Conservation (phyloP, 2,329 filamentous ascomycete genomes). For the Thielaviopsis cerberus region DNA sequence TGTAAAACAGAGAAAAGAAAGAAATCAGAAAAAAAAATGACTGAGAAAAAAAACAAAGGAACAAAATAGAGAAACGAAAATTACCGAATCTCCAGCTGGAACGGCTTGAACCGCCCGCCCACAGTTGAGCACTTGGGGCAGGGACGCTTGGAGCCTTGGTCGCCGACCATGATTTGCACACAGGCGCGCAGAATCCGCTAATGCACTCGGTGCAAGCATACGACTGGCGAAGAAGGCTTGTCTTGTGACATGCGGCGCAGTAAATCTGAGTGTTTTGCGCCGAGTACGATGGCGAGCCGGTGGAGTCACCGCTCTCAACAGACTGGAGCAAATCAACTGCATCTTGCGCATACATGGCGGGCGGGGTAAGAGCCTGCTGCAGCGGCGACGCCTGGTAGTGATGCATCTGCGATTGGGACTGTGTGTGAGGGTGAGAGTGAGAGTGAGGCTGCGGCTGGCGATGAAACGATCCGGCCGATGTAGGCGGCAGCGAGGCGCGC, state of each 20-base stretch:
- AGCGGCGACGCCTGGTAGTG: slow-evolving; percentile 75
- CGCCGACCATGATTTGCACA: slow-evolving; percentile 60
- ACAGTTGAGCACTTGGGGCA: slow-evolving; percentile 66
- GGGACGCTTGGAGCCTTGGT: slow-evolving; percentile 56
- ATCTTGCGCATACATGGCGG: slow-evolving; percentile 44
- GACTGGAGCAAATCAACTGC: slow-evolving; percentile 69
- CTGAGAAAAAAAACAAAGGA: slow-evolving; percentile 10
- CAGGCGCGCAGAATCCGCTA: slow-evolving; percentile 81
- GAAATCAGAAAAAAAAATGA: slow-evolving; percentile 7
- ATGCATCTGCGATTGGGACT: slow-evolving; percentile 33
- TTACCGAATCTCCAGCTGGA: slow-evolving; percentile 66
- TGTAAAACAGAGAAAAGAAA: slow-evolving; percentile 8
- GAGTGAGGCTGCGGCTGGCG: neutral
- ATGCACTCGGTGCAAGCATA: slow-evolving; percentile 95
- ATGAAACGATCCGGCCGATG: slow-evolving; percentile 24
- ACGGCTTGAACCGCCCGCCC: slow-evolving; percentile 65
- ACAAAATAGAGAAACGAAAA: slow-evolving; percentile 9
- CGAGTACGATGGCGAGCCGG: slow-evolving; percentile 55
- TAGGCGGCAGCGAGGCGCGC: slow-evolving; percentile 38
- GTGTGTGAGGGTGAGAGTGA: slow-evolving; percentile 22
- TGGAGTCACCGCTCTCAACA: slow-evolving; percentile 60
- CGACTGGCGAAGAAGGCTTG: slow-evolving; percentile 61
- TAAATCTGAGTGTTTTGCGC: slow-evolving; percentile 73
- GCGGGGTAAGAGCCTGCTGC: slow-evolving; percentile 77
- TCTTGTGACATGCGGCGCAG: slow-evolving; percentile 67